Conservation (phyloP, 192 early-diverging fungal species). For the Polychytrium aggregatum region DNA sequence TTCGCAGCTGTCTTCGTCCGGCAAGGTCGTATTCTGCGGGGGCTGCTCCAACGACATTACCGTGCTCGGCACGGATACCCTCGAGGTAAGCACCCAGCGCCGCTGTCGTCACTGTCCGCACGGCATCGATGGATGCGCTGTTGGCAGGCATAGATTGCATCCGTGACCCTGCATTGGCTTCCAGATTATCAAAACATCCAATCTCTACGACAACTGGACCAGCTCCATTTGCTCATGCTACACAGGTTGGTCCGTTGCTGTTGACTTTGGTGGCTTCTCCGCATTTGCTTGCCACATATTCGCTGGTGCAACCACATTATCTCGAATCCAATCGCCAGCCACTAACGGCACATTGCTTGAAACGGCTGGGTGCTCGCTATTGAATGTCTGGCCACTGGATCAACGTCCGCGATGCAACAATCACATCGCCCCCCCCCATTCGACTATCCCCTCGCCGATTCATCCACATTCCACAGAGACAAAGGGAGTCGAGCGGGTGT, state of each 20-base stretch:
- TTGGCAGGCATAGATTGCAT: too few relatives aligned
- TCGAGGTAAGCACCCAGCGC: conserved; percentile 12
- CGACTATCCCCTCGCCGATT: background rate
- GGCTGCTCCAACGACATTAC: conserved; percentile 12
- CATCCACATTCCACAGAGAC: conserved; percentile 3
- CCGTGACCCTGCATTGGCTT: too few relatives aligned
- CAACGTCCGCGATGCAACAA: too few relatives aligned
- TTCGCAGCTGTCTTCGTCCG: conserved; percentile 21
- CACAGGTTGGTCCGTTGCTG: conserved; percentile 17
- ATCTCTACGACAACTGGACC: conserved; percentile 12
- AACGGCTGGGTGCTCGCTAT: too few relatives aligned
- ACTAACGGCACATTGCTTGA: too few relatives aligned
- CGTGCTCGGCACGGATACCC: conserved; percentile 16
- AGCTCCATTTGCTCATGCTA: conserved; percentile 10
- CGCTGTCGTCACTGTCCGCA: background rate
- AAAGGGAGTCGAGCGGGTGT: conserved; percentile 15
- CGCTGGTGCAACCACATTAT: too few relatives aligned
- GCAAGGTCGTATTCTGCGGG: conserved; percentile 16
- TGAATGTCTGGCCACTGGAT: too few relatives aligned
- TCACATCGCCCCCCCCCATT: background rate
- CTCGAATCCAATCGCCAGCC: too few relatives aligned
- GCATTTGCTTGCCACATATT: too few relatives aligned
- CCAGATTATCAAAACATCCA: background rate
- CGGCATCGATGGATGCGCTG: too few relatives aligned
- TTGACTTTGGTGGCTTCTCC: too few relatives aligned